A percentile compares a stretch with the other conserved stretches of the same genome.
These are phyloP conservation scores for Boletus tylopilopsis DNA, from an alignment of 768 basidiomycete genomes.

Conservation along the genomic window DNA sequence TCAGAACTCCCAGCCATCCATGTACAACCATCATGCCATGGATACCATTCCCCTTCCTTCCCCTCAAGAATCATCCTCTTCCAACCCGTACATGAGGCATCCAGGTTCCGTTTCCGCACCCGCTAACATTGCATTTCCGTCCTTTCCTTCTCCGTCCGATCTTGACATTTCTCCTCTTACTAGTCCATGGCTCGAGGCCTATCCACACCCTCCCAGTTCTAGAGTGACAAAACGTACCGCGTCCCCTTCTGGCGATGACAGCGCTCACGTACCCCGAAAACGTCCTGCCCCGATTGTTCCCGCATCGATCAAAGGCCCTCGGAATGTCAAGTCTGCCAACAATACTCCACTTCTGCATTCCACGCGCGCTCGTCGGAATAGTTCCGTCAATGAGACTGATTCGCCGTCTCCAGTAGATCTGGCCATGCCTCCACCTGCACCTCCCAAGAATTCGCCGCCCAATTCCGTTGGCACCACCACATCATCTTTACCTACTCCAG, in stretches of 20 bases:
- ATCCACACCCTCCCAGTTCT: conserved; percentile 33
- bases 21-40: conserved; percentile 24
- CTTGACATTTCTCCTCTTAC: conserved; percentile 77
- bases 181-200: conserved; percentile 75
- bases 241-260: conserved; percentile 56
- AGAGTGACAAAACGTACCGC: conserved; percentile 48
- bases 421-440: conserved; percentile 83
- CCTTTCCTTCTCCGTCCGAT: conserved; percentile 46
- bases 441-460: conserved; percentile 32
- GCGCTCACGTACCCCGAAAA: conserved; percentile 44
- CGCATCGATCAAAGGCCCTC: conserved; percentile 21
- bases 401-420: conserved; percentile 87
- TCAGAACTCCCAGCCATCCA: conserved; percentile 25
- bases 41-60: conserved; percentile 27
- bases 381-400: conserved; percentile 44
- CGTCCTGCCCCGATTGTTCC: conserved; percentile 42
- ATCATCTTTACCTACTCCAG: conserved; percentile 8
- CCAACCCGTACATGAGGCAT: conserved; percentile 30
- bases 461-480: conserved; percentile 3
- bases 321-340: conserved; percentile 45
- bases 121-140: conserved; percentile 68
- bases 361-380: conserved; percentile 40
- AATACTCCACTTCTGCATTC: conserved; percentile 57
- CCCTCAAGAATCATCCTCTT: conserved; percentile 29
- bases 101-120: conserved; percentile 61